Evolutionary conservation across 345 rosid genomes (phyloP), one percentile per base, ranked within the genome.

Genomic region (Mangifera indica): DNA sequence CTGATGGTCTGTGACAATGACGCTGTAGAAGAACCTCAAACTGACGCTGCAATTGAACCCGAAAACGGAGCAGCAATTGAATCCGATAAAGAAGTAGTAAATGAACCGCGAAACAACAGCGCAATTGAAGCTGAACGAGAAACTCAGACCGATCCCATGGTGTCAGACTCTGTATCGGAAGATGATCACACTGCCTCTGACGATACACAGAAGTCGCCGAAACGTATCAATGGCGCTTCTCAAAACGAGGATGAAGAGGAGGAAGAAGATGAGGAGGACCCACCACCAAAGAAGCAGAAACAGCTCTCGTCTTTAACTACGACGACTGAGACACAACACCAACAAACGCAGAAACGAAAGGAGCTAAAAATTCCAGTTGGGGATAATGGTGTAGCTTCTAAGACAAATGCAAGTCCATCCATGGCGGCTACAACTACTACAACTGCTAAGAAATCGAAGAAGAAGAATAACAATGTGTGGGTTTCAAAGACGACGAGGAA

Each of bases 381-480:
- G 56, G n/a, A 34, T 49, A 66, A 32, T 21, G 37, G 18, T 18
- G 14, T 49, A 3, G 25, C 63, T 46, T 44, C 71, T 18, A 69
- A 74, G 57, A 17, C 17, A 58, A 49, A 61, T 26, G 75, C 55
- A 44, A 63, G 66, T 5, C 64, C 66, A 34, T 51, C 54, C 10
- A 49, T 61, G 0, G 46, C 69, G n/a, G 71, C 60, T 37, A 51
- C 60, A 49, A 37, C 55, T 12, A 48, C 84, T 5, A 29, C 78
- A 2, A 44, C 83, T 14, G 37, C 74, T 32, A 95, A 92, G 84
- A 92, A 90, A 73, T 83, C 95, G 15, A 95, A 95, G 98, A 95
- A 95, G 86, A 92, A 84, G 82, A 83, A 81, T 68, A 88, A 90
- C 75, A 89, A 87, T 37, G 91, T 91, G 3, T 92, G 98, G 99